Conservation (phyloP, 2,329 filamentous ascomycete genomes). For the Aspergillus viridinutans region DNA sequence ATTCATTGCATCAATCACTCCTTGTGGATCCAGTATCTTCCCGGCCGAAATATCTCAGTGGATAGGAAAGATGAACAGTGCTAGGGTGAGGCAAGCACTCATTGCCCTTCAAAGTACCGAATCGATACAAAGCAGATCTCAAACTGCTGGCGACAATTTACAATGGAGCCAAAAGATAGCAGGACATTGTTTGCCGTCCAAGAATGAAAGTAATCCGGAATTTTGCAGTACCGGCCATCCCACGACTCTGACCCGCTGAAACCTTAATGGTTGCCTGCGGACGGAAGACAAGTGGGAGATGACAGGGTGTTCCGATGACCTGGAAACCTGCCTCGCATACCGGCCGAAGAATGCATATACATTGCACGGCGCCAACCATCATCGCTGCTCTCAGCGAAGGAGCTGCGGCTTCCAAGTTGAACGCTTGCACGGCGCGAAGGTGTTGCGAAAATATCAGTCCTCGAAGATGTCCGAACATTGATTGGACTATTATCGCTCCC, state of each 20-base stretch:
- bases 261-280: constrained; percentile 1
- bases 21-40: not conserved
- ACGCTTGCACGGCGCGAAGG: constrained; percentile 14
- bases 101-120: not conserved
- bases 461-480: constrained; percentile 4
- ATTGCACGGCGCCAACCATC: constrained; percentile 11
- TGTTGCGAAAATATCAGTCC: constrained; percentile 4
- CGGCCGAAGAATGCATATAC: constrained; percentile 6
- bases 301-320: constrained; percentile 21
- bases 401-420: not conserved
- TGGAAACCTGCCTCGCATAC: constrained; percentile 2
- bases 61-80: not conserved
- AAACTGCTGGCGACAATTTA: not conserved
- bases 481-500: not conserved
- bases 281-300: constrained; percentile 18
- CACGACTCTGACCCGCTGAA: not conserved
- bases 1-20: not conserved
- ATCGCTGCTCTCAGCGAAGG: constrained; percentile 1
- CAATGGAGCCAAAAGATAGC: not conserved
- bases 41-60: not conserved
- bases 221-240: not conserved
- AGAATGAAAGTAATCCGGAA: not conserved
- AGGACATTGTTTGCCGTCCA: not conserved
- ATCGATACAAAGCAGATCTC: not conserved
- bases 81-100: not conserved